Evolutionary conservation across 2,329 filamentous ascomycete species (phyloP), one percentile per base, ranked within the genome.

Genomic region (Lasiodiplodia theobromae): DNA sequence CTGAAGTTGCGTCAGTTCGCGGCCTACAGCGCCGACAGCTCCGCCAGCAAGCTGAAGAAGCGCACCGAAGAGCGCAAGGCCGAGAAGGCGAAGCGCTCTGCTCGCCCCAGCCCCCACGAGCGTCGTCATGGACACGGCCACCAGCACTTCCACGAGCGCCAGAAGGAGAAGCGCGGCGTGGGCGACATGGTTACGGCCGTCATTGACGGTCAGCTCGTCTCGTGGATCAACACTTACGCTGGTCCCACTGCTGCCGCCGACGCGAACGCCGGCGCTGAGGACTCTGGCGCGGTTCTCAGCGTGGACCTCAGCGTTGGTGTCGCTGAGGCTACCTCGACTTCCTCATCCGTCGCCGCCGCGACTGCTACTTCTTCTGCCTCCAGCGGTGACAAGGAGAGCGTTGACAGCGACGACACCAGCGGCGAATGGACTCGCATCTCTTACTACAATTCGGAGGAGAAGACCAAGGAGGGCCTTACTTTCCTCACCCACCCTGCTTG

Each of bases 1-100:
- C 77, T 92, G 72, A 80, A 86, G 49, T 76, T 94, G 38, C 88
- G 88, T 75, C 86, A 92, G 72, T 84, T 93, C 67, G 92, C 91
- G 12, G 88, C 89, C 67, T 94, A 93, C 78, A 85, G 83, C 56
- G 85, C 87, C n/a, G 81, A 81, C 25, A 71, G 70, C 28, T 70
- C 69, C 21, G 70, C 68, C 28, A 54, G 67, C 53, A 64, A 64
- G 47, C 60, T 64, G 28, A 64, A 52, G 60, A 53, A 52, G 52
- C 49, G 53, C 57, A 74, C 23, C 5, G 53, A 73, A 49, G 77
- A 73, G 69, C 85, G 83, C 76, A 67, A 67, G 65, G 31, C 44
- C 14, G 47, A 12, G n/a, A 31, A 54, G 34, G 66, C 71, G 31
- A 71, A 77, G 74, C 73, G 73, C 38, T 28, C n/a, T 38, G 70